Base-by-base conservation (phyloP, 139 green algal genomes). In the Volvox reticuliferus region DNA sequence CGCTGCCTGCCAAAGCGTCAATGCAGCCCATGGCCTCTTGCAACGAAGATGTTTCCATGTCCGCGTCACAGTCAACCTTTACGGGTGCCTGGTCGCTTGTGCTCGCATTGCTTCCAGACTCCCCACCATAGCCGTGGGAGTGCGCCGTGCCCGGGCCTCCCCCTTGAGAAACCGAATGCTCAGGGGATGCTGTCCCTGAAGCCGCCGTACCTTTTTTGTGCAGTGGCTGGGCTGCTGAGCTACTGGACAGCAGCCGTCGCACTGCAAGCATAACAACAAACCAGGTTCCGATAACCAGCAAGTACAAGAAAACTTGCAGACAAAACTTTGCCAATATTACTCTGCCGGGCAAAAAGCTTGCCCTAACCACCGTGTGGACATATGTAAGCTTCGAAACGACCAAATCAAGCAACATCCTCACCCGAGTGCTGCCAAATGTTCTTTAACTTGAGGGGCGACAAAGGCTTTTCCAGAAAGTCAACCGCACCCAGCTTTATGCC, bases 361-460 rank as follows among this genome's bases (percentile, higher is more conserved):
- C 44, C 44, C 5, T 9, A 55, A 55, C 44, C 44, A 55, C 9
- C 5, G 44, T 9, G 44, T 55, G 44, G 44, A 55, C 44, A 55
- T 55, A 55, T 9, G 5, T 55, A 55, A 55, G 44, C 44, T 55
- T 55, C 44, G 44, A 5, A 9, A 9, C 9, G 44, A 55, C 9
- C 44, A 55, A 55, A 55, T 55, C 44, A 55, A 14, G 9, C 44
- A 55, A 55, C 5, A 55, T 9, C 5, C 85, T 33, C 12, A 90
- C 86, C 86, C 1, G 95, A 94, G 87, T 98, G 97, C 94, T 98
- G 96, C 97, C 97, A 98, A 71, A 98, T 97, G 89, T 97, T 98
- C 28, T 93, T 93, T 20, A 98, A 92, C 93, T 98, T 98, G 12
- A 97, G 91, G 28, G 93, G 86, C 12, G 91, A 94, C 13, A 98